phyloP scores from a whole-genome alignment of 164 flowering plant genomes.

The Macadamia tetraphylla region DNA sequence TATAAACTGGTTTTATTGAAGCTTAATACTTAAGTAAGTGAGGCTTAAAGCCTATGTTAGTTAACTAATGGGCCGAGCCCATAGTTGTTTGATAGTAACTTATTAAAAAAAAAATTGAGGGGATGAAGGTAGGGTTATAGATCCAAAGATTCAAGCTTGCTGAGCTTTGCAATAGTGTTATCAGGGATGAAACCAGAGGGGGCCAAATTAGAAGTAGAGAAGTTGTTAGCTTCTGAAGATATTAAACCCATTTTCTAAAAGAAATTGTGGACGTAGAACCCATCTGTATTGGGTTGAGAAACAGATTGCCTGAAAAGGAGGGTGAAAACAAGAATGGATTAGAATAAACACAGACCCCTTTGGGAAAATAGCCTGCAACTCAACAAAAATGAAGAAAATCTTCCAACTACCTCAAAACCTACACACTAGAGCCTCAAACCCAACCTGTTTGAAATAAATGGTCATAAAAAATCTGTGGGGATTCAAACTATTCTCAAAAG shows the following conservation, averaged over 20 bases:
- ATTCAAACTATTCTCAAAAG: not conserved
- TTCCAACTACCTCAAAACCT: not conserved
- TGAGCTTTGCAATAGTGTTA: constrained; percentile 73
- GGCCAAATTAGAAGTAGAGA: constrained; percentile 47
- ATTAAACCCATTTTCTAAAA: constrained; percentile 49
- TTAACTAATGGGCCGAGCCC: too few species aligned
- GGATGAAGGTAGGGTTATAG: constrained; percentile 17
- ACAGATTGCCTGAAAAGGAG: constrained; percentile 34
- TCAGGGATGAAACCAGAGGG: constrained; percentile 79
- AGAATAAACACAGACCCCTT: constrained; percentile 43
- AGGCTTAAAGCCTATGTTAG: too few species aligned
- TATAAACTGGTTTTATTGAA: too few species aligned
- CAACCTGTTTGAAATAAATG: not conserved
- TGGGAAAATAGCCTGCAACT: constrained; percentile 11
- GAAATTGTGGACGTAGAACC: constrained; percentile 57
- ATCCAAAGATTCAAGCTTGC: constrained; percentile 60
- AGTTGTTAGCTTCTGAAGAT: constrained; percentile 20
- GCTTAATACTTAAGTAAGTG: too few species aligned
- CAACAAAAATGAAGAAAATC: not conserved
- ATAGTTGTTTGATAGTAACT: too few species aligned
- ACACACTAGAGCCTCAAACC: constrained; percentile 1
- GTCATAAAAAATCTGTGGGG: not conserved
- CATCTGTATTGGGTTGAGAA: constrained; percentile 81
- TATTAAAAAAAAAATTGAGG: too few species aligned
- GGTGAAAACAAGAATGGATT: constrained; percentile 30